Percentiles rank a stretch among this genome's conserved stretches.
These are phyloP conservation scores for Dichomitus squalens DNA, from an alignment of 1,284 basidiomycete genomes.

Conservation along the genomic window DNA sequence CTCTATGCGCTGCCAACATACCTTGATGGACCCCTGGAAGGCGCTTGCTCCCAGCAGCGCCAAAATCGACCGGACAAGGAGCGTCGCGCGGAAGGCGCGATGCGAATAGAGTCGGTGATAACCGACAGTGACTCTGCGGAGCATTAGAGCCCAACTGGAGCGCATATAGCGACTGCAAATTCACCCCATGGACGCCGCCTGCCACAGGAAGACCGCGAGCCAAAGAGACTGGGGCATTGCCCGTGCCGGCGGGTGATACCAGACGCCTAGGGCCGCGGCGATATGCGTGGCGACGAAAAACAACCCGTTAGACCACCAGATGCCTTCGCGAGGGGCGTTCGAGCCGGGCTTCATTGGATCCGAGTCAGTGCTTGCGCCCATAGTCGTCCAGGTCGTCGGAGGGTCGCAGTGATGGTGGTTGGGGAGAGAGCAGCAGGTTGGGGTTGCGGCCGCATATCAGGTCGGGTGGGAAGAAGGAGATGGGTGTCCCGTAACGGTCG, in stretches of 20 bases:
- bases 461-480: background rate
- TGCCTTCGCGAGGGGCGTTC: constrained; percentile 14
- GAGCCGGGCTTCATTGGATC: background rate
- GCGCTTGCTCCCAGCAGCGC: constrained; percentile 71
- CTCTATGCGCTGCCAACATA: constrained; percentile 31
- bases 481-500: background rate
- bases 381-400: background rate
- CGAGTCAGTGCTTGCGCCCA: background rate
- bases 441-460: background rate
- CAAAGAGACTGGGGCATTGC: constrained; percentile 51
- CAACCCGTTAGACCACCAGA: constrained; percentile 72
- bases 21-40: constrained; percentile 68
- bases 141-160: constrained; percentile 3
- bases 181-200: constrained; percentile 73
- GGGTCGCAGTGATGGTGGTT: constrained; percentile 1
- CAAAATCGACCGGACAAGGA: constrained; percentile 57
- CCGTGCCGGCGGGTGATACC: constrained; percentile 49
- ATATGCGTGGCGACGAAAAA: constrained; percentile 71
- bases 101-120: constrained; percentile 82
- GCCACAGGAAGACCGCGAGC: constrained; percentile 63
- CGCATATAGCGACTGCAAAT: constrained; percentile 20
- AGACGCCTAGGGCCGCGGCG: constrained; percentile 56
- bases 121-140: constrained; percentile 65
- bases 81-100: constrained; percentile 62
- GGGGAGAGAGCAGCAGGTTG: background rate